phyloP scores from a whole-genome alignment of 139 green algal genomes.

The Coelastrella sp. region DNA sequence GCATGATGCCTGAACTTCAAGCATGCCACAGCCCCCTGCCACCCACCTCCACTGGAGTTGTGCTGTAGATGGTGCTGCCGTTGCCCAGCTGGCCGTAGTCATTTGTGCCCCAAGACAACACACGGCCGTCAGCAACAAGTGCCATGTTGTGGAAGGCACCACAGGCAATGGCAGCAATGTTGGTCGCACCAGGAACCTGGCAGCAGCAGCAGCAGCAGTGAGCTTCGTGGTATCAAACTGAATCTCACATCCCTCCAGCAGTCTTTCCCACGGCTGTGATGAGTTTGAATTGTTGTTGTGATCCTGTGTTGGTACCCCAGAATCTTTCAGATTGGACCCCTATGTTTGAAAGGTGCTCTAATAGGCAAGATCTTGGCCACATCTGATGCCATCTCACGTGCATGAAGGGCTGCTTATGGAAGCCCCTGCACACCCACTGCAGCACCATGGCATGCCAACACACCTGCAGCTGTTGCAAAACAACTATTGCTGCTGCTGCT shows the following conservation, averaged over 20 bases:
- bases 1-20: background rate
- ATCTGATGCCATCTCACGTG: no score
- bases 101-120: conserved; percentile 87
- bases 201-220: conserved; percentile 15
- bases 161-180: conserved; percentile 77
- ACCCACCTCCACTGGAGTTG: conserved; percentile 47
- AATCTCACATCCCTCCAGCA: no score
- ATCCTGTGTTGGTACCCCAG: no score
- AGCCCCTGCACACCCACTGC: no score
- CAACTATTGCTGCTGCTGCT: background rate
- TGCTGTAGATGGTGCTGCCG: conserved; percentile 81
- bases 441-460: no score
- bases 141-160: conserved; percentile 93
- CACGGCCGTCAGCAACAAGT: conserved; percentile 65
- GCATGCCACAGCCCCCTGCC: background rate
- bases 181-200: conserved; percentile 60
- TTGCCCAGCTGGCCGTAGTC: conserved; percentile 91
- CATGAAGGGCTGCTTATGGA: no score
- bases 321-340: no score
- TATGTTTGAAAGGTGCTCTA: no score
- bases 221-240: no score
- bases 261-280: no score
- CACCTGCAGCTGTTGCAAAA: background rate
- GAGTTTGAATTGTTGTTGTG: no score
- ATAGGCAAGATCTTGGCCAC: no score